Percentiles rank a stretch among this genome's conserved stretches.
Evolutionary conservation across 768 basidiomycete genomes (phyloP).

Genomic region (Leucogyrophana mollusca): DNA sequence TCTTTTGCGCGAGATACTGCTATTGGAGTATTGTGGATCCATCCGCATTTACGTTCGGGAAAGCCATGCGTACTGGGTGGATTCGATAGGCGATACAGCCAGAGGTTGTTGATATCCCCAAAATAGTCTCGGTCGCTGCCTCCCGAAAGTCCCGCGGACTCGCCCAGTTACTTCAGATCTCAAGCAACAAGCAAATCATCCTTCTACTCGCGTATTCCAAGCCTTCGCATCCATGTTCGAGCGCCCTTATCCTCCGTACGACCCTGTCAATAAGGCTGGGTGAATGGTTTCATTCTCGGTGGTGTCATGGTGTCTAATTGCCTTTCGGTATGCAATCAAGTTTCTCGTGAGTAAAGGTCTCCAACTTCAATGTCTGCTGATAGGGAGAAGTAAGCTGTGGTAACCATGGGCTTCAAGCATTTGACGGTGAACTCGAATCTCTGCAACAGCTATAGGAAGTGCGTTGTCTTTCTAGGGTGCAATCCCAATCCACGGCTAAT

Average conservation of each 20-base stretch:
- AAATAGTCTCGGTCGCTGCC: neutral
- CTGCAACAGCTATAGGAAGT: conserved; percentile 84
- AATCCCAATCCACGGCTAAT: too few species aligned
- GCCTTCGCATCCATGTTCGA: conserved; percentile 35
- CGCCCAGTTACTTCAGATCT: too few species aligned
- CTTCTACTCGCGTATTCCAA: neutral
- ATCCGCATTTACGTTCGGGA: neutral
- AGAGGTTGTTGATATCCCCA: neutral
- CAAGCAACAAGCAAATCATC: neutral
- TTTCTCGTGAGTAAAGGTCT: conserved; percentile 56
- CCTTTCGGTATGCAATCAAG: conserved; percentile 31
- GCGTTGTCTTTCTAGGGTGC: too few species aligned
- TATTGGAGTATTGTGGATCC: too few species aligned
- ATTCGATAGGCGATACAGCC: neutral
- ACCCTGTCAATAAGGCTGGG: conserved; percentile 70
- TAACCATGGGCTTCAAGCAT: conserved; percentile 66
- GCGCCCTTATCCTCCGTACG: conserved; percentile 66
- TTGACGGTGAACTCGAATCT: too few species aligned
- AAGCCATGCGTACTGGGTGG: neutral
- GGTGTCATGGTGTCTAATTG: neutral
- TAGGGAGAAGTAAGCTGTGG: conserved; percentile 68
- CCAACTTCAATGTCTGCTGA: neutral
- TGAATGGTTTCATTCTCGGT: conserved; percentile 26
- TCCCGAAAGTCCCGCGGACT: too few species aligned
- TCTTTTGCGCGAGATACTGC: too few species aligned